phyloP scores from a whole-genome alignment of 2,329 filamentous ascomycete genomes.

The Aspergillus luchuensis region DNA sequence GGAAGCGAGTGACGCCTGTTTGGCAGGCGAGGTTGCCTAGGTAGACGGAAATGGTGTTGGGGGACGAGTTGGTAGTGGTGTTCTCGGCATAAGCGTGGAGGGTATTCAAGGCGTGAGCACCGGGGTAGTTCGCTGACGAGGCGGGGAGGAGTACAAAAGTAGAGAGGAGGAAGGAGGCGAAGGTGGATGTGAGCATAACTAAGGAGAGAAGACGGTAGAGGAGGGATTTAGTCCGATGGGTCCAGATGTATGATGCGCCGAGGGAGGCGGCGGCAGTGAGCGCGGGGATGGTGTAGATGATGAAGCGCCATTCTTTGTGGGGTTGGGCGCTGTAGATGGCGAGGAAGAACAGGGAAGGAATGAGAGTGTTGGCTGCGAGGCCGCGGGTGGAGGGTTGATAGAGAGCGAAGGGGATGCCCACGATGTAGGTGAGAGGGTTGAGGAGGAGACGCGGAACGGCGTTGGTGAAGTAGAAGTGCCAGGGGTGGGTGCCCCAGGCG shows the following conservation, averaged over 20 bases:
- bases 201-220: slow-evolving; percentile 59
- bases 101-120: slow-evolving; percentile 70
- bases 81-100: slow-evolving; percentile 38
- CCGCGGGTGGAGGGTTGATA: slow-evolving; percentile 56
- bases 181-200: slow-evolving; percentile 60
- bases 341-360: slow-evolving; percentile 72
- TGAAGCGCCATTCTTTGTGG: slow-evolving; percentile 95
- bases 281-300: slow-evolving; percentile 82
- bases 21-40: slow-evolving; percentile 65
- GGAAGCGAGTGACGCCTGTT: slow-evolving; percentile 64
- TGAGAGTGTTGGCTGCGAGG: slow-evolving; percentile 55
- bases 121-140: slow-evolving; percentile 91
- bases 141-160: slow-evolving; percentile 72
- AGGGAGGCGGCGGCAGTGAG: slow-evolving; percentile 77
- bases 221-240: slow-evolving; percentile 63
- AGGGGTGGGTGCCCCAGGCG: slow-evolving; percentile 84
- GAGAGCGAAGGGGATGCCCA: slow-evolving; percentile 55
- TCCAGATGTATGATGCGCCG: slow-evolving; percentile 70
- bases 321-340: slow-evolving; percentile 82
- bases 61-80: neutral
- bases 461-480: slow-evolving; percentile 81
- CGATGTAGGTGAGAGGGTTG: slow-evolving; percentile 68
- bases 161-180: slow-evolving; percentile 63
- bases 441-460: slow-evolving; percentile 80
- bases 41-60: slow-evolving; percentile 48